Base-by-base conservation (phyloP, 2,329 filamentous ascomycete genomes). In the Podosphaera aphanis region DNA sequence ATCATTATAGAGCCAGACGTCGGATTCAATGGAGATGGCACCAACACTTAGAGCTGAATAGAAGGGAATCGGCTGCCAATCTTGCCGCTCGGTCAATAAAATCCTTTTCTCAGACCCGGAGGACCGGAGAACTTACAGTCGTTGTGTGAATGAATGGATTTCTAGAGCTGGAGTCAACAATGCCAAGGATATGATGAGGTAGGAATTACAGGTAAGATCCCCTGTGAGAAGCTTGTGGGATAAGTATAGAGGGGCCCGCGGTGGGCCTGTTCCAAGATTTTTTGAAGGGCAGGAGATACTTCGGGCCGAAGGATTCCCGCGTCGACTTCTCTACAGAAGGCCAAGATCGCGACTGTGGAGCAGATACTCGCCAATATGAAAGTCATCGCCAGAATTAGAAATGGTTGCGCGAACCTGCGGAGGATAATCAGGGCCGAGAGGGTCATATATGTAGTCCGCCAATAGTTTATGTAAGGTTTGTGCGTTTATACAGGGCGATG, bases 211-310 rank as follows among this genome's bases (percentile, higher is more conserved):
- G 73, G 73, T 25, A 74, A 54, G 49, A 77, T 73, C 1, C 66
- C 71, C 49, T 72, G 64, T 1, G 73, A 77, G 18, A 77, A 62
- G 53, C 73, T 69, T 0, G 73, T 77, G 0, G 73, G 73, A 58
- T 77, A 77, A 16, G 58, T 64, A 58, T 76, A 76, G 18, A 68
- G 61, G 8, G 64, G 59, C 41, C 64, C 66, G 19, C 62, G 58
- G 52, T 71, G 64, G 5, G 70, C 72, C 51, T 73, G 67, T 46
- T 64, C 61, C 44, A 77, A 57, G 44, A 77, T 69, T 48, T 67
- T 66, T 53, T 75, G 70, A 40, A 77, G 59, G 36, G 64, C 61
- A 15, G 63, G 59, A 11, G 66, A 64, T 20, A 68, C 56, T 48
- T 62, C 37, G 60, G 61, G 35, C 37, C 27, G 2, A 37, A 36